phyloP scores from a whole-genome alignment of 163 green algal species.

The Picocystis sp. region DNA sequence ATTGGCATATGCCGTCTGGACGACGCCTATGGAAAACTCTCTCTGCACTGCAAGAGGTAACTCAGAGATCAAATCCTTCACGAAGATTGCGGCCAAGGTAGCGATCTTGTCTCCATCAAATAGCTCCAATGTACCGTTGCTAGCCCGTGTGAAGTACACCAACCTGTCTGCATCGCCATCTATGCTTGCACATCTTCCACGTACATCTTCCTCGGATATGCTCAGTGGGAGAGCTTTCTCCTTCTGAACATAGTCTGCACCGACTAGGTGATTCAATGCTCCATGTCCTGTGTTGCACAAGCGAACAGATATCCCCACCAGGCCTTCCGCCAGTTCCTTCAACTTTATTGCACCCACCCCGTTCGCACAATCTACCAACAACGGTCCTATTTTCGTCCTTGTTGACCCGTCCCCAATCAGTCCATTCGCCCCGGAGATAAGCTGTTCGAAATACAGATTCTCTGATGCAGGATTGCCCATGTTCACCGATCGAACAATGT shows the following conservation, averaged over 20 bases:
- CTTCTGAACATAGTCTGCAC: conserved; percentile 93
- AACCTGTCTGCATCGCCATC: conserved; percentile 91
- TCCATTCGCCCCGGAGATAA: conserved; percentile 12
- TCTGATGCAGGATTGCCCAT: conserved; percentile 12
- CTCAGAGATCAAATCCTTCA: conserved; percentile 37
- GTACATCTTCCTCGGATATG: conserved; percentile 10
- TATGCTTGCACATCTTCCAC: conserved; percentile 49
- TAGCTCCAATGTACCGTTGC: conserved; percentile 26
- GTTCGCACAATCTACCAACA: conserved; percentile 85
- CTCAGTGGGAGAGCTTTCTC: conserved; percentile 35
- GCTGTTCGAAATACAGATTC: conserved; percentile 26
- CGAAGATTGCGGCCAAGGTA: conserved; percentile 47
- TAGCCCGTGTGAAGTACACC: conserved; percentile 61
- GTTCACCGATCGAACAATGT: conserved; percentile 33
- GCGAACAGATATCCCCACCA: conserved; percentile 12
- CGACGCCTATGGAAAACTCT: conserved; percentile 45
- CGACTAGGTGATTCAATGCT: conserved; percentile 37
- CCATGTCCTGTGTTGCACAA: conserved; percentile 37
- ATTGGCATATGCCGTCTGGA: conserved; percentile 98
- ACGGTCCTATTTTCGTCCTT: not conserved
- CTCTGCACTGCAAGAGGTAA: conserved; percentile 14
- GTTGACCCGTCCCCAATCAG: not conserved
- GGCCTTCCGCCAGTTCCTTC: conserved; percentile 6
- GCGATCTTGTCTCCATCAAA: conserved; percentile 92
- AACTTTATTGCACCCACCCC: conserved; percentile 71